Evolutionary conservation across 2,329 filamentous ascomycete species (phyloP), one percentile per base, ranked within the genome.

Genomic region (Penicillium vulpinum): DNA sequence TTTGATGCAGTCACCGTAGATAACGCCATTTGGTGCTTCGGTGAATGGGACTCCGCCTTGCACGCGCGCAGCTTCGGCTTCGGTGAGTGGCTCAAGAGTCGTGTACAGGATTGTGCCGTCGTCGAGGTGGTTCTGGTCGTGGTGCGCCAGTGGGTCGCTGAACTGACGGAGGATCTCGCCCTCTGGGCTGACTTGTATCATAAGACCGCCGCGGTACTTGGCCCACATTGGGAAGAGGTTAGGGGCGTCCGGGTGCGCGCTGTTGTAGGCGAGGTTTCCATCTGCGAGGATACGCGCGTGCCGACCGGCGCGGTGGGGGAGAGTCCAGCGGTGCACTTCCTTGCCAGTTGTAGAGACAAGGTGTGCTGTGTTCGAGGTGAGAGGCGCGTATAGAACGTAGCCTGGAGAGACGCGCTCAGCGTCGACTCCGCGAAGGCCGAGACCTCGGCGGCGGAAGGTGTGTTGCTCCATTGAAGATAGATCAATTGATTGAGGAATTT

Each of bases 181-280:
- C 0, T 63, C 51, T 0, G 71, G 65, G 48, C 74, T 70, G 13
- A 80, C 61, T 62, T 80, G 68, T 47, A 73, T 70, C 78, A 80
- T 80, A 4, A 78, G 65, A 0, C 78, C 78, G 9, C 77, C 78
- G 11, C 77, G 66, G 56, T 80, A 80, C 53, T 80, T 80, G 39
- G 76, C 72, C 67, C 73, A 80, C 49, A 80, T 72, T 1, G 76
- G 76, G 55, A 79, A 80, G 5, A 73, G 68, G 7, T 63, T 64
- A 5, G 76, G 75, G 3, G 70, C 69, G 13, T 63, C 62, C 4
- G 77, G 75, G 47, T 75, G 76, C 2, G 77, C 71, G 9, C 71
- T 74, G 60, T 80, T 80, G 62, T 75, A 75, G 18, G 77, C 78
- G 1, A 80, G 69, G 52, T 76, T 77, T 4, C 78, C 77, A 40